A percentile compares a stretch with the other conserved stretches of the same genome.
phyloP scores from a whole-genome alignment of 2,329 filamentous ascomycete species.

The Sporothrix phasma region DNA sequence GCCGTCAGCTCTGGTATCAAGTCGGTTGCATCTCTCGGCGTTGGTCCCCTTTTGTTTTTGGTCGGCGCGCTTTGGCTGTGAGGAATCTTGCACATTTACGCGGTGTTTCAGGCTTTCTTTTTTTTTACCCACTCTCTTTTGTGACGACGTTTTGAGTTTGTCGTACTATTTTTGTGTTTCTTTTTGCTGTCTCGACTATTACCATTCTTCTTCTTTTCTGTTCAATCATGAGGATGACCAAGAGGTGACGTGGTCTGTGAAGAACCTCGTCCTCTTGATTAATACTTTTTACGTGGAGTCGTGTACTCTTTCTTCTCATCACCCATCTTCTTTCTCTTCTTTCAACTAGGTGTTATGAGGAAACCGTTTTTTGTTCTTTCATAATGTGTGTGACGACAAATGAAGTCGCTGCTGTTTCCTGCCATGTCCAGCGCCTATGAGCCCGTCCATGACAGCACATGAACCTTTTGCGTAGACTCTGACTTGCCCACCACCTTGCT shows the following conservation, averaged over 20 bases:
- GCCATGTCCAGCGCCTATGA: too few species aligned
- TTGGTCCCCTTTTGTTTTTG: constrained; percentile 10
- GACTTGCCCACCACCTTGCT: too few species aligned
- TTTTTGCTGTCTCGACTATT: background rate
- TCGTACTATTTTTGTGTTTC: background rate
- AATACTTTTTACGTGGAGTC: background rate
- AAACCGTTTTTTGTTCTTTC: background rate
- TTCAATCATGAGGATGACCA: too few species aligned
- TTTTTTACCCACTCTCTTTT: background rate
- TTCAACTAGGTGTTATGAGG: background rate
- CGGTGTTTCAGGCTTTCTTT: background rate
- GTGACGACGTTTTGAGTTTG: background rate
- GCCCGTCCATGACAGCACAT: background rate
- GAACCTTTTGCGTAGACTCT: too few species aligned
- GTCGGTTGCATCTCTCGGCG: constrained; percentile 10
- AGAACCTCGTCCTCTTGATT: background rate
- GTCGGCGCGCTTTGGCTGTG: constrained; percentile 13
- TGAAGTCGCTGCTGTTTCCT: background rate
- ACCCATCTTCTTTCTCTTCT: too few species aligned
- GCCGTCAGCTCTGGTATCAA: constrained; percentile 16
- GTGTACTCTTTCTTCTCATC: background rate
- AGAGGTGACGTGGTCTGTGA: too few species aligned
- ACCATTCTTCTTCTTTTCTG: background rate
- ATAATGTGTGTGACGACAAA: background rate
- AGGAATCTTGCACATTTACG: background rate